These are phyloP conservation scores for Xerocomus brunneocitrinus DNA, from an alignment of 768 basidiomycete genomes.

Conservation along the genomic window DNA sequence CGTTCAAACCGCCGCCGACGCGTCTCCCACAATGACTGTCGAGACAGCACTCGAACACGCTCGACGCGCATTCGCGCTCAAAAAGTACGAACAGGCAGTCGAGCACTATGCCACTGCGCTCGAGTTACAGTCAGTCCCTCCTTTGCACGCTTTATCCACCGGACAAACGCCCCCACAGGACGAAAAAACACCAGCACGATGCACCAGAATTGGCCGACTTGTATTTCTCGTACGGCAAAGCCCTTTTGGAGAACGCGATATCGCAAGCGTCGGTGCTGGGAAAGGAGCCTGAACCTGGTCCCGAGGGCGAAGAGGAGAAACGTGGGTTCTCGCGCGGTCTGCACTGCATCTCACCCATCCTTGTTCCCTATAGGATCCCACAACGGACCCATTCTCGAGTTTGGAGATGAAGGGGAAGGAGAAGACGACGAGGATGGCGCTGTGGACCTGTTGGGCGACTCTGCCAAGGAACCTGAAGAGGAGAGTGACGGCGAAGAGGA, in stretches of 20 bases:
- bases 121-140: conserved; percentile 67
- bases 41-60: conserved; percentile 70
- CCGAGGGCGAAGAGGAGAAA: conserved; percentile 39
- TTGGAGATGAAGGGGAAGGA: conserved; percentile 74
- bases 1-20: conserved; percentile 18
- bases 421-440: conserved; percentile 58
- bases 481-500: conserved; percentile 51
- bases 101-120: conserved; percentile 82
- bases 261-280: conserved; percentile 83
- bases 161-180: conserved; percentile 41
- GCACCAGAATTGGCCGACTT: conserved; percentile 82
- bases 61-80: conserved; percentile 84
- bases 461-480: conserved; percentile 47
- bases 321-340: conserved; percentile 16
- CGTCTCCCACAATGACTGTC: conserved; percentile 32
- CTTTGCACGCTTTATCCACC: neutral
- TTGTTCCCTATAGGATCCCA: conserved; percentile 29
- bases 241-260: conserved; percentile 90
- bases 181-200: conserved; percentile 71
- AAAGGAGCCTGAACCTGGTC: conserved; percentile 61
- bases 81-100: conserved; percentile 81
- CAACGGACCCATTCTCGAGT: conserved; percentile 65
- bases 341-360: conserved; percentile 1
- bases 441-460: conserved; percentile 63
- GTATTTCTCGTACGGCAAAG: conserved; percentile 89